Evolutionary conservation across 225 moss, liverwort and hornwort genomes (phyloP).

Genomic region (Rhytidiadelphus loreus): DNA sequence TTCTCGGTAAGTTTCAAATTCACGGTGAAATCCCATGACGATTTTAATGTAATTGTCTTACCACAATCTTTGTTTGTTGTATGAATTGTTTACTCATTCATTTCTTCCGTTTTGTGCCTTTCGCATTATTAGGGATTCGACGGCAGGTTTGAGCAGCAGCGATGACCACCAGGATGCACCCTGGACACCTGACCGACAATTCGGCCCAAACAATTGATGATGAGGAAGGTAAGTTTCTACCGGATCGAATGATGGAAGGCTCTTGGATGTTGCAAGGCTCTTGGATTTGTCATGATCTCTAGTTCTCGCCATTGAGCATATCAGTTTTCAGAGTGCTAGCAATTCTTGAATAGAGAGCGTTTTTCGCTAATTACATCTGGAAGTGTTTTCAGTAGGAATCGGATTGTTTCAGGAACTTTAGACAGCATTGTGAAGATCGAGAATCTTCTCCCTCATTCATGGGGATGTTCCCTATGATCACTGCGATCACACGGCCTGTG

Average conservation of each 20-base stretch:
- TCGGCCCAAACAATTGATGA: background rate
- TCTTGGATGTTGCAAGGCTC: background rate
- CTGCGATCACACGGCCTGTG: background rate
- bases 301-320: background rate
- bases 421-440: background rate
- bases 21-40: background rate
- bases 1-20: background rate
- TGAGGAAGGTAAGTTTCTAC: background rate
- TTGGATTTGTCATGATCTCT: background rate
- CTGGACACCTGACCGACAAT: background rate
- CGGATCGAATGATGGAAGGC: background rate
- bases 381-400: background rate
- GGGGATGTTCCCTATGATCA: background rate
- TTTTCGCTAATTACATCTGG: background rate
- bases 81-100: background rate
- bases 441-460: background rate
- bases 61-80: background rate
- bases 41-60: background rate
- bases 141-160: background rate
- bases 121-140: background rate
- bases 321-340: background rate
- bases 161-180: background rate
- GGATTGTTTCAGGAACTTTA: background rate
- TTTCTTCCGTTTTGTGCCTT: background rate
- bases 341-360: background rate